Evolutionary conservation across 257 asterid species (phyloP).

Genomic region (Gardenia jasminoides): DNA sequence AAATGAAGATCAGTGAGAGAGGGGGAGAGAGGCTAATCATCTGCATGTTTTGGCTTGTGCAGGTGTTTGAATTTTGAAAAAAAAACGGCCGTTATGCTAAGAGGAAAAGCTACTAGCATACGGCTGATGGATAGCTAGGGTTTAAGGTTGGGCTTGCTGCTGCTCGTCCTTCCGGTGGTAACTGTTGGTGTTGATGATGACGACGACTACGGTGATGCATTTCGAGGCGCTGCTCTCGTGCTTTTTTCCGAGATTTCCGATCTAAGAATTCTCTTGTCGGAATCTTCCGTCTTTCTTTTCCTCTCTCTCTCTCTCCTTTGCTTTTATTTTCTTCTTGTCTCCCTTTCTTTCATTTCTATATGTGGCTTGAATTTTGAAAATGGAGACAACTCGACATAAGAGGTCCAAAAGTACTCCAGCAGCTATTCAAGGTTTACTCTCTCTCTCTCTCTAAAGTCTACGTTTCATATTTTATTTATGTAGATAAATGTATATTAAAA

Average conservation of each 20-base stretch:
- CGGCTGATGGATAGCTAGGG: conserved; percentile 20
- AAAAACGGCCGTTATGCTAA: conserved; percentile 29
- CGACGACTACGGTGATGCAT: conserved; percentile 29
- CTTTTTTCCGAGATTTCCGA: conserved; percentile 58
- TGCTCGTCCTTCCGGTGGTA: background rate
- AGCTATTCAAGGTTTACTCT: conserved; percentile 58
- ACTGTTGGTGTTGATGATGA: background rate
- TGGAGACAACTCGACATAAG: conserved; percentile 85
- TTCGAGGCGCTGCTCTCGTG: conserved; percentile 47
- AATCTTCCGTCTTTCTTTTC: conserved; percentile 22
- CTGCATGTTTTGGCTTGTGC: background rate
- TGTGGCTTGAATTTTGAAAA: conserved; percentile 43
- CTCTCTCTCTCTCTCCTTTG: conserved; percentile 11
- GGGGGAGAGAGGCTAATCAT: background rate
- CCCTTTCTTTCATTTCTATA: conserved; percentile 11
- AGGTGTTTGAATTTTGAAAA: conserved; percentile 9
- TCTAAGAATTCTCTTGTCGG: conserved; percentile 41
- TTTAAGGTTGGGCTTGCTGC: background rate
- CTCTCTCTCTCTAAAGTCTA: background rate
- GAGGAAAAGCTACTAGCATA: background rate
- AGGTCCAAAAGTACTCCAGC: conserved; percentile 76
- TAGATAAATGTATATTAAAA: background rate
- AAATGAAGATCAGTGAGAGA: background rate
- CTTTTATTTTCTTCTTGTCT: conserved; percentile 12
- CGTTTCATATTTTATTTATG: background rate